Conservation (phyloP, 1,139 yeast genomes). For the Kodamaea suecica region DNA sequence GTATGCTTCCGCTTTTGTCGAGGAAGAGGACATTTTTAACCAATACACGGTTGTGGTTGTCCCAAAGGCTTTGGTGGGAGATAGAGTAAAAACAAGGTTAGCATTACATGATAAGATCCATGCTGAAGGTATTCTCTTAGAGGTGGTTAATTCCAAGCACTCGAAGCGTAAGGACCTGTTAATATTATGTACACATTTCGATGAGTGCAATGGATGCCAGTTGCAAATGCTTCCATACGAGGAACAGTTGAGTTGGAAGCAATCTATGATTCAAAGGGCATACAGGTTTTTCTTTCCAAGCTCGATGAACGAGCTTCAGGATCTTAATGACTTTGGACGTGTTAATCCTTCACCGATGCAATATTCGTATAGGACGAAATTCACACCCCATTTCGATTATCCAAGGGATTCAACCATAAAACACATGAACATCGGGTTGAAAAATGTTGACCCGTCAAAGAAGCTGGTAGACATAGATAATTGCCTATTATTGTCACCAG, state of each 20-base stretch:
- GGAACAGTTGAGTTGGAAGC: conserved; percentile 35
- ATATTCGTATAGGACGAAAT: conserved; percentile 35
- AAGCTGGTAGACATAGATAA: conserved; percentile 27
- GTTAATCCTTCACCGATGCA: conserved; percentile 32
- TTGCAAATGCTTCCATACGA: conserved; percentile 43
- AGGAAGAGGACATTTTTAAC: conserved; percentile 14
- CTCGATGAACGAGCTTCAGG: conserved; percentile 11
- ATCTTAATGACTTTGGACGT: conserved; percentile 12
- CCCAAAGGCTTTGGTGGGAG: conserved; percentile 43
- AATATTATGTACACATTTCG: conserved; percentile 66
- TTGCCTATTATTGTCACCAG: conserved; percentile 32
- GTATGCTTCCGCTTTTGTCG: conserved; percentile 18
- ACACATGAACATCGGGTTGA: conserved; percentile 29
- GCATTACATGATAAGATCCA: conserved; percentile 29
- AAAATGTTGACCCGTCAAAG: conserved; percentile 22
- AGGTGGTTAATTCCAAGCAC: conserved; percentile 16
- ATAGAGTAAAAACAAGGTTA: conserved; percentile 28
- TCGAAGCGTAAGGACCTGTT: conserved; percentile 26
- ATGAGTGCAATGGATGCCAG: conserved; percentile 58
- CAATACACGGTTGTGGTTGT: conserved; percentile 28
- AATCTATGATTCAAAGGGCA: conserved; percentile 31
- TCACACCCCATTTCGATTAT: conserved; percentile 35
- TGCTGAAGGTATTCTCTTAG: conserved; percentile 30
- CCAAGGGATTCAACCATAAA: conserved; percentile 11
- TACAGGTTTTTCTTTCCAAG: conserved; percentile 34